Evolutionary conservation across 2,329 filamentous ascomycete species (phyloP).

Genomic region (Pseudogymnoascus sp.): DNA sequence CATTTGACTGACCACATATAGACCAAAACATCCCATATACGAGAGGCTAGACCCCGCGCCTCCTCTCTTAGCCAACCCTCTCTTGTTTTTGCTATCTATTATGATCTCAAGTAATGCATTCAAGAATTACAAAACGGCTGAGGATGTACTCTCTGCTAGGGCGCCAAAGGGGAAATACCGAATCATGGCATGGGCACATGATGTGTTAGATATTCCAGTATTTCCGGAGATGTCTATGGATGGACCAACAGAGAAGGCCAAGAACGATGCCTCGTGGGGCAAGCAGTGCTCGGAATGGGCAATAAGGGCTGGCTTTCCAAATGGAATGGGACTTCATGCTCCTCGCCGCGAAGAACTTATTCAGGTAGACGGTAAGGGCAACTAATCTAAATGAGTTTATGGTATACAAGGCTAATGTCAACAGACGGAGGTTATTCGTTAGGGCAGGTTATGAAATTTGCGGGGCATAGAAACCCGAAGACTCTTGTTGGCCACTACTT

Average conservation of each 20-base stretch:
- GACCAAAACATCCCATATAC: background rate
- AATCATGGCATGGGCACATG: constrained; percentile 13
- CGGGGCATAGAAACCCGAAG: constrained; percentile 6
- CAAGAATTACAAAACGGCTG: constrained; percentile 13
- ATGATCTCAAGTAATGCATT: constrained; percentile 12
- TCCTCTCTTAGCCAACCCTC: constrained; percentile 14
- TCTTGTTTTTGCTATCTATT: constrained; percentile 15
- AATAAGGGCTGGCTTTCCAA: background rate
- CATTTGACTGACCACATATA: background rate
- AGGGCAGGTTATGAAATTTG: constrained; percentile 13
- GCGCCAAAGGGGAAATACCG: constrained; percentile 10
- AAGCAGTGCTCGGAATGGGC: constrained; percentile 3
- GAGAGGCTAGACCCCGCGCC: background rate
- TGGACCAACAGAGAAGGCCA: constrained; percentile 12
- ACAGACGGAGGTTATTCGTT: background rate
- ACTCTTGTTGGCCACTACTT: constrained; percentile 7
- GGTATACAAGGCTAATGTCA: constrained; percentile 9
- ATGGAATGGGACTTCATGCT: constrained; percentile 7
- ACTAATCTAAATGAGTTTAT: background rate
- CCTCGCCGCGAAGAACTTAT: constrained; percentile 13
- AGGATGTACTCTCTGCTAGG: constrained; percentile 14
- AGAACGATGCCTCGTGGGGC: constrained; percentile 11
- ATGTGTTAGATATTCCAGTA: constrained; percentile 14
- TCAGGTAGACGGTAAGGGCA: constrained; percentile 13
- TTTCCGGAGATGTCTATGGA: constrained; percentile 12